Base-by-base conservation (phyloP, 1,139 yeast genomes). In the Scheffersomyces insectosa region DNA sequence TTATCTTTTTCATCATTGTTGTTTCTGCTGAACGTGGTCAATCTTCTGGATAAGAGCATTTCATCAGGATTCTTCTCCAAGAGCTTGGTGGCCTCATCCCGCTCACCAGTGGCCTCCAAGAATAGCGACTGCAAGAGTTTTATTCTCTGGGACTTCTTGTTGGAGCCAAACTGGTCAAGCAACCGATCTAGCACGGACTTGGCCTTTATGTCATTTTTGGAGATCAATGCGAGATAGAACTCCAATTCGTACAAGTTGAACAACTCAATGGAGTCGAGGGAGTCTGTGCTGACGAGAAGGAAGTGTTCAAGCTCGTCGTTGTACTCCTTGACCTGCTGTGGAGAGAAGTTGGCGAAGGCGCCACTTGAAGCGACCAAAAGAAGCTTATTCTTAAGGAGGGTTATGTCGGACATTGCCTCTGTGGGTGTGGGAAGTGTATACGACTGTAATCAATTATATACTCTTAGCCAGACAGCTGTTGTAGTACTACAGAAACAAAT, bases 191-290 rank as follows among this genome's bases (percentile, higher is more conserved):
- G 73, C 44, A 81, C 71, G 11, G 77, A 65, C 53, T 83, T 80
- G 12, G 97, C 96, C 51, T 82, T 89, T 1, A 72, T 66, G 56
- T 89, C 96, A 48, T 82, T 77, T 39, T 80, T 72, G n/a, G 88
- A 67, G 47, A 84, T 70, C 34, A 89, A 63, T 3, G 83, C 69
- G 37, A 90, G 70, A 57, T 82, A 82, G 60, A 88, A 88, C 43
- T 86, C 83, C 56, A 88, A 76, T 59, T 88, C 96, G 48, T 82
- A 71, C 31, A 90, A 64, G 12, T 77, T 72, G 59, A 76, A 83
- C 46, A 79, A 70, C 41, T 85, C 88, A 11, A 69, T 60, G 28
- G 80, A 71, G 9, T 66, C 68, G 38, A 73, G 63, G 34, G 50
- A 55, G 44, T 60, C 68, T 16, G 66, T 54, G 42, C 60, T 45